These are phyloP conservation scores for Chaetomium olivaceum DNA, from an alignment of 2,329 filamentous ascomycete species.

Conservation along the genomic window DNA sequence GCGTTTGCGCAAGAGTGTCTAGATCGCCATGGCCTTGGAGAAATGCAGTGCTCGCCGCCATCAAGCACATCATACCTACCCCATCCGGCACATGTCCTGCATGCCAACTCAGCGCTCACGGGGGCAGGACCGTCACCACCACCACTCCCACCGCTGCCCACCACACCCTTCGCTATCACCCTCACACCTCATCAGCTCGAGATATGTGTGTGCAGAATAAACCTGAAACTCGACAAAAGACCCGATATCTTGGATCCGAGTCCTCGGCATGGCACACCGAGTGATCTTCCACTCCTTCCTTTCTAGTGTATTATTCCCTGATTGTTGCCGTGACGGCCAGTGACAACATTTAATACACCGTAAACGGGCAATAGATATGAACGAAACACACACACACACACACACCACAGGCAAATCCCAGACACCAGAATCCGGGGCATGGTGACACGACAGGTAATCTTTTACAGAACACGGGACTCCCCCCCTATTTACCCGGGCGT, in stretches of 20 bases:
- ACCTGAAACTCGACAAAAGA: neutral
- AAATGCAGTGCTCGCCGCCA: neutral
- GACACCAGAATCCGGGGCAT: neutral
- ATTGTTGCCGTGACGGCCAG: neutral
- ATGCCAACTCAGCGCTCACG: constrained; percentile 22
- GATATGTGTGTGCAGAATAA: neutral
- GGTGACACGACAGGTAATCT: neutral
- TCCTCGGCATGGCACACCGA: neutral
- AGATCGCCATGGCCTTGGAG: neutral
- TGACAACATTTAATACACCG: neutral
- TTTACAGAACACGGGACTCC: neutral
- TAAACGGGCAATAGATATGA: neutral
- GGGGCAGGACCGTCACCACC: neutral
- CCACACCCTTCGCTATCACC: neutral
- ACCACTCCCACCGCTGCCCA: neutral
- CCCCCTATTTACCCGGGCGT: neutral
- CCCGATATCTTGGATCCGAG: neutral
- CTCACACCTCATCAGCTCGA: neutral
- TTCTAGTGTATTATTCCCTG: neutral
- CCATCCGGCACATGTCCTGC: neutral
- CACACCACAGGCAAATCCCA: neutral
- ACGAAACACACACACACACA: neutral
- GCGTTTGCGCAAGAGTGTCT: neutral
- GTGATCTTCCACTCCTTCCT: neutral
- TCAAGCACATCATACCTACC: neutral